Percentiles rank a stretch among this genome's conserved stretches.
Evolutionary conservation across 1,139 yeast species (phyloP).

Genomic region (Nematodospora anomalae): DNA sequence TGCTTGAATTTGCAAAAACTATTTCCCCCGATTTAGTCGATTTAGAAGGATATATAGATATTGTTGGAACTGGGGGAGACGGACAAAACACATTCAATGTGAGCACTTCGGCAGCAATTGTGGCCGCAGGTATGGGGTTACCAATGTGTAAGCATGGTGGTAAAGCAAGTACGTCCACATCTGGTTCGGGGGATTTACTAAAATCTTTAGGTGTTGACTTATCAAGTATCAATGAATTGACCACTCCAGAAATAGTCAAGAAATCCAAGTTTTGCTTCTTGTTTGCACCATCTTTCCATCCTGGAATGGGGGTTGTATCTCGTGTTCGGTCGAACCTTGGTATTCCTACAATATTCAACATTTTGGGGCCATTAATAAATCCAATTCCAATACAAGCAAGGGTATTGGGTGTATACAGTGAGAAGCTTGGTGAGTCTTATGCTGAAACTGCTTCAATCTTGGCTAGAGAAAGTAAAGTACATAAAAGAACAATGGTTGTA

Average conservation of each 20-base stretch:
- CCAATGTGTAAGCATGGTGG: conserved; percentile 93
- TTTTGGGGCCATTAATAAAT: conserved; percentile 88
- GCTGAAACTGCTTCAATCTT: conserved; percentile 74
- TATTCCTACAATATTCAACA: conserved; percentile 89
- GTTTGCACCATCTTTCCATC: conserved; percentile 93
- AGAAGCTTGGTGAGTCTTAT: conserved; percentile 74
- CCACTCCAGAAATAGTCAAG: conserved; percentile 63
- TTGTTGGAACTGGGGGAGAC: conserved; percentile 98
- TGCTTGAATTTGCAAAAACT: conserved; percentile 59
- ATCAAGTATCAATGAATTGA: conserved; percentile 59
- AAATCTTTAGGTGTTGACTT: conserved; percentile 75
- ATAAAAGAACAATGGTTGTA: conserved; percentile 74
- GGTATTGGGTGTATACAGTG: conserved; percentile 85
- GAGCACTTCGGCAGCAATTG: conserved; percentile 90
- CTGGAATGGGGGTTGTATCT: conserved; percentile 87
- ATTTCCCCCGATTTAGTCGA: conserved; percentile 46
- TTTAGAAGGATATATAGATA: conserved; percentile 67
- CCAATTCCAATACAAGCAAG: conserved; percentile 85
- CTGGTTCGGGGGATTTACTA: conserved; percentile 92
- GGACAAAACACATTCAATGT: conserved; percentile 97
- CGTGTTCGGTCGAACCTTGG: conserved; percentile 74
- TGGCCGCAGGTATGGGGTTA: conserved; percentile 87
- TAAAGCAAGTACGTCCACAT: conserved; percentile 87
- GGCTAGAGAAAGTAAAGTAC: conserved; percentile 42
- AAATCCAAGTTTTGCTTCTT: conserved; percentile 67